A percentile compares a stretch with the other conserved stretches of the same genome.
Evolutionary conservation across 2,329 filamentous ascomycete species (phyloP).

Genomic region (Arthrobotrys sphaeroides): DNA sequence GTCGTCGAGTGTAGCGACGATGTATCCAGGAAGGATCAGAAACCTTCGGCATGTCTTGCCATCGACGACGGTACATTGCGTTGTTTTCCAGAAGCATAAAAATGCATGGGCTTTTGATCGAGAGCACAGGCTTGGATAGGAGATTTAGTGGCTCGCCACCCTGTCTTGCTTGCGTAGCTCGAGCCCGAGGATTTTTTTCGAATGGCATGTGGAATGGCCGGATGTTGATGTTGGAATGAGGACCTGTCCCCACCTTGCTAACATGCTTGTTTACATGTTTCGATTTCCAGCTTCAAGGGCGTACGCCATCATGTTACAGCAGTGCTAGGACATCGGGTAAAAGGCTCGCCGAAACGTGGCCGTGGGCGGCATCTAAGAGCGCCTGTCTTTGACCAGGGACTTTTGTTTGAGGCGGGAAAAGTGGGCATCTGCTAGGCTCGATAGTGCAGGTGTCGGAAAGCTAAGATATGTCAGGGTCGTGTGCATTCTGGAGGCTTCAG

Average conservation of each 20-base stretch:
- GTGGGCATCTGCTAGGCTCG: background rate
- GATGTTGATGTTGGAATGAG: constrained; percentile 28
- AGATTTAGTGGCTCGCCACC: constrained; percentile 39
- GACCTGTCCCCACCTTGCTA: constrained; percentile 1
- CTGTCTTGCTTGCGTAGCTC: constrained; percentile 28
- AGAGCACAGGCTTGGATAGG: constrained; percentile 12
- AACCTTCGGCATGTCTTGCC: constrained; percentile 25
- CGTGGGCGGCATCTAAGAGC: constrained; percentile 16
- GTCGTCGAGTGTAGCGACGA: background rate
- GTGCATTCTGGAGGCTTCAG: constrained; percentile 4
- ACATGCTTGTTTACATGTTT: too few species aligned
- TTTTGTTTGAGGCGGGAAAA: constrained; percentile 22
- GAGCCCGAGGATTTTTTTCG: background rate
- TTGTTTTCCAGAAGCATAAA: constrained; percentile 31
- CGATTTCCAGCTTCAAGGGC: constrained; percentile 9
- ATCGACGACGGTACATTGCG: constrained; percentile 35
- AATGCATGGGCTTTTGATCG: constrained; percentile 21
- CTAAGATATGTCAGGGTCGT: constrained; percentile 6
- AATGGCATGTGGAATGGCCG: constrained; percentile 33
- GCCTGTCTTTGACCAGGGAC: background rate
- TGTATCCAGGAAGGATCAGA: background rate
- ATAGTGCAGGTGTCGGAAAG: background rate
- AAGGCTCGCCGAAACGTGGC: constrained; percentile 25
- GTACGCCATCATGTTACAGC: constrained; percentile 23
- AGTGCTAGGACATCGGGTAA: constrained; percentile 21